Conservation (phyloP, 2,329 filamentous ascomycete species). For the Akanthomyces dipterigenus region DNA sequence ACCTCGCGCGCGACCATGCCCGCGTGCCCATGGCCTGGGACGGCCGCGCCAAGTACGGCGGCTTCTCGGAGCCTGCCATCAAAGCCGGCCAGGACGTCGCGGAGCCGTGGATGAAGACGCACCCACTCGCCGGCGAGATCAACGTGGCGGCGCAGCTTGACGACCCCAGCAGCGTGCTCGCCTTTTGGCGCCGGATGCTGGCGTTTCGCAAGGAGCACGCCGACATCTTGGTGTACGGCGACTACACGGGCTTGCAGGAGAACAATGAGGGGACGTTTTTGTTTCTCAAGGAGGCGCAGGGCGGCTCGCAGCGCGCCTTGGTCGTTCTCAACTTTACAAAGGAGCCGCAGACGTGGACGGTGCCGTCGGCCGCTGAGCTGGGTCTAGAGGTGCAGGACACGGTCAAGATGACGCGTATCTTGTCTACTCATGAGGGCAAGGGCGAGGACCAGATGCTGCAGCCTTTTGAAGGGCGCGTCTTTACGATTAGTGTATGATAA, state of each 20-base stretch:
- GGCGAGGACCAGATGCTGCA: slow-evolving; percentile 14
- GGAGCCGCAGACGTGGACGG: slow-evolving; percentile 21
- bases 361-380: slow-evolving; percentile 19
- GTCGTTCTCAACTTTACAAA: slow-evolving; percentile 28
- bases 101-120: slow-evolving; percentile 28
- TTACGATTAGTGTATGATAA: slow-evolving; percentile 15
- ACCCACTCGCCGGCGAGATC: slow-evolving; percentile 30
- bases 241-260: slow-evolving; percentile 22
- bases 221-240: slow-evolving; percentile 28
- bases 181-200: slow-evolving; percentile 27
- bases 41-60: slow-evolving; percentile 23
- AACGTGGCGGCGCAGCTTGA: slow-evolving; percentile 51
- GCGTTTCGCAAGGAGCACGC: slow-evolving; percentile 25
- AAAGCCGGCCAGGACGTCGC: slow-evolving; percentile 19
- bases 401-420: slow-evolving; percentile 19
- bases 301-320: slow-evolving; percentile 18
- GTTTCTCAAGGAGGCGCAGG: slow-evolving; percentile 25
- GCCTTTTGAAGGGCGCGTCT: slow-evolving; percentile 27
- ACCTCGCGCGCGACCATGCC: slow-evolving; percentile 51
- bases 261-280: slow-evolving; percentile 21
- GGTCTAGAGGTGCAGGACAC: slow-evolving; percentile 9
- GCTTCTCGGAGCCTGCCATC: slow-evolving; percentile 32
- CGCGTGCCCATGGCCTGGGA: slow-evolving; percentile 64
- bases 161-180: slow-evolving; percentile 28
- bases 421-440: slow-evolving; percentile 23